Conservation (phyloP, 2,329 filamentous ascomycete genomes). For the Sporothrix curviconia region DNA sequence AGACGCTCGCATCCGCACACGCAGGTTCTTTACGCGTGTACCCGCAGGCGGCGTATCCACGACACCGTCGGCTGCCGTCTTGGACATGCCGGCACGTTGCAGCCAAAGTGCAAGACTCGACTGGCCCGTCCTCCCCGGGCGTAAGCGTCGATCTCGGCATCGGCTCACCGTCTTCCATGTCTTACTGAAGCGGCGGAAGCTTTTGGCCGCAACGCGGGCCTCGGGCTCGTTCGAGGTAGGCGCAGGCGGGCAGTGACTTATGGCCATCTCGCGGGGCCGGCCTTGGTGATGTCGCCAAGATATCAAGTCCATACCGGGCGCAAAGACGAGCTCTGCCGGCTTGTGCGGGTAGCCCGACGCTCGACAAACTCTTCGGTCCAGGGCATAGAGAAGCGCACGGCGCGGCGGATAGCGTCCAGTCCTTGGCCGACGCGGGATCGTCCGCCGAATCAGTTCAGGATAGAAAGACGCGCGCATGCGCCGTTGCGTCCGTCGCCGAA, state of each 20-base stretch:
- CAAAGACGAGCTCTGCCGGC: slow-evolving; percentile 22
- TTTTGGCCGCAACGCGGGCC: too few species aligned
- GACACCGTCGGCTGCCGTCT: slow-evolving; percentile 17
- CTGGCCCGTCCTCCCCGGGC: slow-evolving; percentile 16
- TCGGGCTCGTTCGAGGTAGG: slow-evolving; percentile 1
- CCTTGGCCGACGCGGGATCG: slow-evolving; percentile 17
- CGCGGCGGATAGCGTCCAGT: slow-evolving; percentile 24
- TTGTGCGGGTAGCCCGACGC: slow-evolving; percentile 23
- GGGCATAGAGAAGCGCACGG: slow-evolving; percentile 27
- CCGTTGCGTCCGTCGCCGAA: slow-evolving; percentile 28
- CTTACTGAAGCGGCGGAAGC: too few species aligned
- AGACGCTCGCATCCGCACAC: slow-evolving; percentile 26
- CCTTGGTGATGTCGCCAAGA: slow-evolving; percentile 12
- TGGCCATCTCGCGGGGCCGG: too few species aligned
- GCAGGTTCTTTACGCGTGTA: slow-evolving; percentile 21
- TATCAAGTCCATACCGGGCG: slow-evolving; percentile 22
- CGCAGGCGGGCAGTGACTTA: too few species aligned
- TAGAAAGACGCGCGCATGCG: slow-evolving; percentile 28
- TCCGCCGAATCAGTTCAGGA: slow-evolving; percentile 28
- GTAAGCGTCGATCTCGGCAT: slow-evolving; percentile 28
- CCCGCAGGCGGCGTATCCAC: slow-evolving; percentile 23
- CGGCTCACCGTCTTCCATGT: slow-evolving; percentile 24
- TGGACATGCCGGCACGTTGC: slow-evolving; percentile 36
- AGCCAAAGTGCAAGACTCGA: slow-evolving; percentile 32
- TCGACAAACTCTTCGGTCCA: slow-evolving; percentile 25